A percentile compares a stretch with the other conserved stretches of the same genome.
Evolutionary conservation across 2,329 filamentous ascomycete genomes (phyloP).

Genomic region (Aspergillus hiratsukae): DNA sequence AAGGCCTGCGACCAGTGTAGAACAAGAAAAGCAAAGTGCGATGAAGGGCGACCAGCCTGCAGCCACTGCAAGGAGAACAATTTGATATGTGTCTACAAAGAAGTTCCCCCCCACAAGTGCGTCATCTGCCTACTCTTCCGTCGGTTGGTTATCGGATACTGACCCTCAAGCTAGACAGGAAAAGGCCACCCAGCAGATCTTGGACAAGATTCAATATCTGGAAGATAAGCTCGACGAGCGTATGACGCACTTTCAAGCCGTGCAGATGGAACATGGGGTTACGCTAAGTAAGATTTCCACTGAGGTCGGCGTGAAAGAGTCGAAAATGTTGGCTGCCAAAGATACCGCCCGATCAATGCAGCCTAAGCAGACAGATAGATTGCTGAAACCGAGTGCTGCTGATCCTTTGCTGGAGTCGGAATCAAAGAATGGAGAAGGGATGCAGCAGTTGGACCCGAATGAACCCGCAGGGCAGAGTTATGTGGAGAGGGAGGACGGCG

Average conservation of each 20-base stretch:
- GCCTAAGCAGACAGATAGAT: constrained; percentile 12
- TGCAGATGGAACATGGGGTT: constrained; percentile 17
- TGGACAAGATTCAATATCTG: constrained; percentile 31
- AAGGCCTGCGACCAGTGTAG: constrained; percentile 90
- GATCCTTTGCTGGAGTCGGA: constrained; percentile 11
- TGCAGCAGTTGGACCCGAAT: not conserved
- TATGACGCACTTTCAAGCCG: constrained; percentile 13
- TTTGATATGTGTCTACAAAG: constrained; percentile 79
- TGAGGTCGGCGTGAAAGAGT: constrained; percentile 1
- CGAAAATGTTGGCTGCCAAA: not conserved
- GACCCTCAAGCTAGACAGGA: constrained; percentile 32
- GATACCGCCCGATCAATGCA: constrained; percentile 2
- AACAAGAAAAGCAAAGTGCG: constrained; percentile 83
- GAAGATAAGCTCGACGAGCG: constrained; percentile 28
- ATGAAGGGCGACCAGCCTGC: constrained; percentile 78
- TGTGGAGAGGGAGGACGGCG: constrained; percentile 41
- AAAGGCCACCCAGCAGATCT: constrained; percentile 35
- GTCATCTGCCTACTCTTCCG: constrained; percentile 26
- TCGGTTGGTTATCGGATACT: not conserved
- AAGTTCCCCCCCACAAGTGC: constrained; percentile 87
- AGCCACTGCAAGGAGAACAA: constrained; percentile 83
- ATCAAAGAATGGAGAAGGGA: constrained; percentile 10
- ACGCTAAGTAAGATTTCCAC: constrained; percentile 7
- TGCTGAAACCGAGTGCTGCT: constrained; percentile 22
- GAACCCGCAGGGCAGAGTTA: constrained; percentile 6